These are phyloP conservation scores for Brassica balearica DNA, from an alignment of 441 rosid species.

Conservation along the genomic window DNA sequence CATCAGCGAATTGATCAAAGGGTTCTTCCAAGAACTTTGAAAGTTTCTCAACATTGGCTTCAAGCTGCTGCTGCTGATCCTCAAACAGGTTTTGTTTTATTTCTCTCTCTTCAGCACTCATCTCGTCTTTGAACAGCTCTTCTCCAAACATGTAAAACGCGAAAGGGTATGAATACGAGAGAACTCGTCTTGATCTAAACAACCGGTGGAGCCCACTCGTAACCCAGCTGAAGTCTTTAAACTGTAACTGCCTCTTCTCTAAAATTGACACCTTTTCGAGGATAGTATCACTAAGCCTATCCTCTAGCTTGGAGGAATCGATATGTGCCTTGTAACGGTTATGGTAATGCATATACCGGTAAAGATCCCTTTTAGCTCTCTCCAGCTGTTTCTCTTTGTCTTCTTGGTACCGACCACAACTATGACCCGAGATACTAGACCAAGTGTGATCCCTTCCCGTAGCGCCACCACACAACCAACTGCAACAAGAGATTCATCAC, in stretches of 20 bases:
- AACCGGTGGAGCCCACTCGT: constrained; percentile 58
- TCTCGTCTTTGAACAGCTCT: constrained; percentile 59
- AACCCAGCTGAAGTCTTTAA: constrained; percentile 70
- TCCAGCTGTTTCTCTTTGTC: constrained; percentile 47
- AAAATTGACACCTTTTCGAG: constrained; percentile 48
- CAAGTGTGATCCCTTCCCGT: constrained; percentile 66
- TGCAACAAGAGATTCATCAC: constrained; percentile 41
- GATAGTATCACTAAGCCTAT: constrained; percentile 51
- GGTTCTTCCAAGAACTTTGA: constrained; percentile 65
- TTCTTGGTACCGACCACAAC: constrained; percentile 71
- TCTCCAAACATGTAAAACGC: constrained; percentile 77
- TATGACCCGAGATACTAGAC: constrained; percentile 55
- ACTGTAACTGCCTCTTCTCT: constrained; percentile 51
- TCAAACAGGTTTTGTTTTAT: constrained; percentile 67
- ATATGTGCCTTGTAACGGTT: constrained; percentile 72
- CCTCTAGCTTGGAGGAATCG: constrained; percentile 74
- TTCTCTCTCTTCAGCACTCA: constrained; percentile 51
- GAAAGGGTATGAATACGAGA: constrained; percentile 68
- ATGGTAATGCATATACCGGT: constrained; percentile 71
- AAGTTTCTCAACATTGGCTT: constrained; percentile 73
- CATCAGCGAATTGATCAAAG: constrained; percentile 52
- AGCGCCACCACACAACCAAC: constrained; percentile 85
- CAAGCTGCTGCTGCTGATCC: constrained; percentile 83
- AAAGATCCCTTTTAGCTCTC: constrained; percentile 54
- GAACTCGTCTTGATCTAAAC: constrained; percentile 65